These are phyloP conservation scores for Fusarium verticillioides DNA, from an alignment of 2,329 filamentous ascomycete species.

Conservation along the genomic window DNA sequence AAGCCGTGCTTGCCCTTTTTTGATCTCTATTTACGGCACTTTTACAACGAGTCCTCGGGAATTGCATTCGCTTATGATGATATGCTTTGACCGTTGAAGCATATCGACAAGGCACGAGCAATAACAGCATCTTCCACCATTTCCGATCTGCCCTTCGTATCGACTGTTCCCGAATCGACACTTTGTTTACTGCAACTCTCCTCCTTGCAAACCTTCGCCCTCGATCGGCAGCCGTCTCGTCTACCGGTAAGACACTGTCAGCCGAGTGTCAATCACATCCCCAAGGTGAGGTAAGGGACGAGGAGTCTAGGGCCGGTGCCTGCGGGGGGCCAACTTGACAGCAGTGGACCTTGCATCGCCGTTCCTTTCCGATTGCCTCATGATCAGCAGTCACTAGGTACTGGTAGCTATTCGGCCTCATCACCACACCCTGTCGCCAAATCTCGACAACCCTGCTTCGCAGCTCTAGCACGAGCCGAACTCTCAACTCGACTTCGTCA, in stretches of 20 bases:
- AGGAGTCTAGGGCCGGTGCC: conserved; percentile 9
- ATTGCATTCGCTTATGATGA: conserved; percentile 11
- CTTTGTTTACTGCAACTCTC: conserved; percentile 1
- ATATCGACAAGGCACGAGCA: conserved; percentile 10
- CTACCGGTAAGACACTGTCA: conserved; percentile 2
- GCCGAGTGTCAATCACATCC: conserved; percentile 17
- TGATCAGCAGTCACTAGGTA: conserved; percentile 41
- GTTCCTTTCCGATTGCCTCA: conserved; percentile 43
- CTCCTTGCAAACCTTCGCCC: not conserved
- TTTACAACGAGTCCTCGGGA: conserved; percentile 9
- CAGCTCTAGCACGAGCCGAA: conserved; percentile 28
- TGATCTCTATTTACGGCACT: conserved; percentile 18
- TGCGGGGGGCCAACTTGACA: conserved; percentile 33
- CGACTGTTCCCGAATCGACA: not conserved
- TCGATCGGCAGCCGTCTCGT: conserved; percentile 15
- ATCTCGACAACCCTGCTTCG: conserved; percentile 35
- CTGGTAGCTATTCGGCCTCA: conserved; percentile 27
- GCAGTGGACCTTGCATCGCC: conserved; percentile 40
- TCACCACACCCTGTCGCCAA: conserved; percentile 39
- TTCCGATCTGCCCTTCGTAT: not conserved
- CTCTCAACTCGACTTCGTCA: conserved; percentile 35
- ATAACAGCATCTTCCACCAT: not conserved
- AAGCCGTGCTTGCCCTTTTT: conserved; percentile 12
- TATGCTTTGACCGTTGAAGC: not conserved
- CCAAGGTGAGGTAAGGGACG: conserved; percentile 28